Conservation (phyloP, 179 eudicot genomes). For the Silene coronaria region DNA sequence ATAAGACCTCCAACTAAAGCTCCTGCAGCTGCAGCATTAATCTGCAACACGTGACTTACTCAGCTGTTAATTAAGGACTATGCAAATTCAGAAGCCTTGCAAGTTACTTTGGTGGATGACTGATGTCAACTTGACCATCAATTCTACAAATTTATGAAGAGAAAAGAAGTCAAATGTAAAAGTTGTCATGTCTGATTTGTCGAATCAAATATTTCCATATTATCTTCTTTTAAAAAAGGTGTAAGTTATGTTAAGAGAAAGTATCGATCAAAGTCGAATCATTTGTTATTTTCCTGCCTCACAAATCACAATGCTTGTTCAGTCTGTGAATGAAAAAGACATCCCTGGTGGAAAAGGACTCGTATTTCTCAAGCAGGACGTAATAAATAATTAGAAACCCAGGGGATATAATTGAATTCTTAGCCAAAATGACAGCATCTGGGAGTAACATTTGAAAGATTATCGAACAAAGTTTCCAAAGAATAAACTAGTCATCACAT, state of each 20-base stretch:
- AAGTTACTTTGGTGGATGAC: neutral
- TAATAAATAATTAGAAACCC: neutral
- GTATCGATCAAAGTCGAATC: neutral
- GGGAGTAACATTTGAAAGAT: too few species aligned
- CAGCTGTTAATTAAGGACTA: neutral
- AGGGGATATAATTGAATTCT: too few species aligned
- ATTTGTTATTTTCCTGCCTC: neutral
- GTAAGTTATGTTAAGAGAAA: neutral
- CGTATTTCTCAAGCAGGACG: neutral
- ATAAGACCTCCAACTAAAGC: constrained; percentile 73
- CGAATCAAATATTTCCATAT: neutral
- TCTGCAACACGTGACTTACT: constrained; percentile 32
- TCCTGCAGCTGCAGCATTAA: constrained; percentile 70
- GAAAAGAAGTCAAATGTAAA: too few species aligned
- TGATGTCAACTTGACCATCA: neutral
- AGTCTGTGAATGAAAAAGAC: neutral
- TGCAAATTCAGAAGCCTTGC: neutral
- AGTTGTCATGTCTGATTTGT: neutral
- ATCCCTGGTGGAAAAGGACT: neutral
- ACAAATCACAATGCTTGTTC: neutral
- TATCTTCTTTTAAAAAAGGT: neutral
- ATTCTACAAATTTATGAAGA: neutral
- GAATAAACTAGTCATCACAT: too few species aligned
- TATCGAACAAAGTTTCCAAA: too few species aligned
- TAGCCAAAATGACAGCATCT: too few species aligned